Evolutionary conservation across 2,329 filamentous ascomycete species (phyloP), one percentile per base, ranked within the genome.

Genomic region (Nemania diffusa): DNA sequence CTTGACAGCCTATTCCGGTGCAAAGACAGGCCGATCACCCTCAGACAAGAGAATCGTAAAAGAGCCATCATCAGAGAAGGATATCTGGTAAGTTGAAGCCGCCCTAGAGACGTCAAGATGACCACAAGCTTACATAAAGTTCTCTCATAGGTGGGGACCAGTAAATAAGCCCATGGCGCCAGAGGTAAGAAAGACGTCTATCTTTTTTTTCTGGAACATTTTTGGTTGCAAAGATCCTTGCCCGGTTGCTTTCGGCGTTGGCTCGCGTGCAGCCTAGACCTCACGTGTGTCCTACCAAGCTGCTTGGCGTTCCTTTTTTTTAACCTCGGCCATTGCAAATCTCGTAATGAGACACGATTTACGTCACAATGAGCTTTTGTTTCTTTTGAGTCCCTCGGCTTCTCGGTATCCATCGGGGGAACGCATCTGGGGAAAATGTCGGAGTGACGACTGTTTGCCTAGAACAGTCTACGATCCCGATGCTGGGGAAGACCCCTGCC

Each of bases 121-220:
- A 56, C 24, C 7, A 32, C 46, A 65, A 51, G 71, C 76, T 81
- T 75, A 80, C 76, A 69, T 51, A 37, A 26, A 34, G 65, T 55
- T 63, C 50, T 57, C 71, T 62, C 68, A 60, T 67, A 85, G 84
- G 83, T 98, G 96, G 96, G 96, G 96, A 78, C 95, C 96, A 64
- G 96, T 99, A 75, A 99, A 99, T 88, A 98, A 98, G 89, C 92
- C 95, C 79, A 99, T 99, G 96, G 91, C 89, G 74, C 89, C 94
- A 76, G 94, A 98, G 82, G 96, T 98, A 91, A 90, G 92, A 84
- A 15, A 40, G 11, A 27, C 20, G 22, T 27, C 26, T 27, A 27
- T 56, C 42, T 20, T 22, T 52, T 17, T n/a, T 46, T 37, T 11
- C 59, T 44, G 5, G 29, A 32, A 32, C 15, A 15, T 40, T 40